A percentile compares a stretch with the other conserved stretches of the same genome.
Evolutionary conservation across 2,329 filamentous ascomycete species (phyloP).

Genomic region (Scedosporium apiospermum): DNA sequence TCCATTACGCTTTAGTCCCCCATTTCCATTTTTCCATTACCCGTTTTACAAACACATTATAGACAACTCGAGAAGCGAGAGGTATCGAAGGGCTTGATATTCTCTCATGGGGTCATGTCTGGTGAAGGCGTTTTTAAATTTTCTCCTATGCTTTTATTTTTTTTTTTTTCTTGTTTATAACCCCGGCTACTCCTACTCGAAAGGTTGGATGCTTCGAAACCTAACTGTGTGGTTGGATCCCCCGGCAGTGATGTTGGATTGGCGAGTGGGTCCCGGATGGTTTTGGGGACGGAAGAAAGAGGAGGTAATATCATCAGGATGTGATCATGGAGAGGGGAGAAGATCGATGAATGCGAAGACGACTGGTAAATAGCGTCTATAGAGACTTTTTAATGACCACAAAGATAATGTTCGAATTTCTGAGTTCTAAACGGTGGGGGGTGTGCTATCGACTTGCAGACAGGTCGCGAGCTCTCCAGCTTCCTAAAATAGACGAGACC

Average conservation of each 20-base stretch:
- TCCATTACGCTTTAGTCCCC: neutral
- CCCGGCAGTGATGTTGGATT: no score
- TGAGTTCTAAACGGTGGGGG: neutral
- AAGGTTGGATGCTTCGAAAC: no score
- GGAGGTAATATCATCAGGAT: no score
- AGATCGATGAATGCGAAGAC: neutral
- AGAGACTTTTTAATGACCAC: constrained; percentile 2
- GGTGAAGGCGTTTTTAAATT: constrained; percentile 8
- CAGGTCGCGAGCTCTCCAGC: no score
- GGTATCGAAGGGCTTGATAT: neutral
- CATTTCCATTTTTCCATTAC: neutral
- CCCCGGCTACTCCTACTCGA: no score
- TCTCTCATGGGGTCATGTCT: neutral
- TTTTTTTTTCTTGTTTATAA: neutral
- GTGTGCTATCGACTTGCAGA: no score
- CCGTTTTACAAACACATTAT: neutral
- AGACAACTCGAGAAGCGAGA: neutral
- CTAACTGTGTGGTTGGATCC: no score
- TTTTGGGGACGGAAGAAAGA: no score
- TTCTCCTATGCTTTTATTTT: constrained; percentile 7
- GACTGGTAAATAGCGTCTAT: neutral
- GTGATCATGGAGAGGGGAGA: no score
- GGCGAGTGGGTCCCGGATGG: no score
- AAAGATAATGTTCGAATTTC: neutral
- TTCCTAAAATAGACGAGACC: no score